Base-by-base conservation (phyloP, 257 asterid genomes). In the Lycium ferocissimum region DNA sequence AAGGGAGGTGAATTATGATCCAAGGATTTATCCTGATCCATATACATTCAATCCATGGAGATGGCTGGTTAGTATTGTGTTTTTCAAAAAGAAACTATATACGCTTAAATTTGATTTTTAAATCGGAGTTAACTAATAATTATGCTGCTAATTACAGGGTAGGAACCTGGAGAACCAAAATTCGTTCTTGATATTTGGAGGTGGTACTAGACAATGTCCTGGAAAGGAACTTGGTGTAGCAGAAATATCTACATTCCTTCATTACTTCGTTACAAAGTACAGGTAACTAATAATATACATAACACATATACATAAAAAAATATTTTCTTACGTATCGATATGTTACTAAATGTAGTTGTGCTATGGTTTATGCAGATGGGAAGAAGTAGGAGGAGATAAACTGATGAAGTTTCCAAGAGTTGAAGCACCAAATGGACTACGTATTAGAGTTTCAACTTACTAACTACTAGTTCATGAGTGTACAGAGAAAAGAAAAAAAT, bases 141-240 rank as follows among this genome's bases (percentile, higher is more conserved):
- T 3, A 3, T 45, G 54, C 0, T 57, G 18, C 37, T 45, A 33
- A 38, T 79, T 91, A 86, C 94, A 96, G 98, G 98, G 87, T 67
- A 94, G 84, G 13, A 89, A 93, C 88, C 87, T 87, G 84, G 99
- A 97, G 87, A 91, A 90, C 84, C 97, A 92, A 84, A 92, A 94
- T 89, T 91, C 90, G 62, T 93, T 93, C 89, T 86, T 97, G 89
- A 90, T 97, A 83, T 97, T 97, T 61, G 98, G 99, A 40, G 99
- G 99, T 5, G 99, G 99, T 20, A 94, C 99, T 7, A 89, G 99
- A 83, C 98, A 93, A 72, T 97, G 99, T 84, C 99, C 99, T 7
- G 99, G 99, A 10, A 97, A 95, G 85, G 99, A 97, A 79, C 99
- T 97, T 80, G 99, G 99, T 18, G 86, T 97, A 85, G 99, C 99